Conservation (phyloP, 2,329 filamentous ascomycete genomes). For the Stagonosporopsis tanaceti region DNA sequence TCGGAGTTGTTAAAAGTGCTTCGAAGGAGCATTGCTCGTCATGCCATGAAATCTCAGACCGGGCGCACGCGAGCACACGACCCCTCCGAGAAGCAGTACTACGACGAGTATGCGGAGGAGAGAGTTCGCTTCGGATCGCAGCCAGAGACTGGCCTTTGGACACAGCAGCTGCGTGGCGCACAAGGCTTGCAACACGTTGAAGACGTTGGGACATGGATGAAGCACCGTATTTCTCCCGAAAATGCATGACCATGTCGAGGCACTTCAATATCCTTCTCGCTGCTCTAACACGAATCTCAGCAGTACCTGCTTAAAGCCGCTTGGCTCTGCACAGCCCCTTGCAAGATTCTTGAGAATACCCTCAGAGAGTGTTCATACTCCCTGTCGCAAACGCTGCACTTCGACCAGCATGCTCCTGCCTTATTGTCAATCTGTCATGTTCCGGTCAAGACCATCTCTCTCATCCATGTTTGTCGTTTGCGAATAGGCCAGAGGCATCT, state of each 20-base stretch:
- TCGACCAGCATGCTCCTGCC: too few species aligned
- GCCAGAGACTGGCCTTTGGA: slow-evolving; percentile 40
- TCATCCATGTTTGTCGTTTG: too few species aligned
- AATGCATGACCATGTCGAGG: not conserved
- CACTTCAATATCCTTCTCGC: not conserved
- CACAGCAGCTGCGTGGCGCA: slow-evolving; percentile 15
- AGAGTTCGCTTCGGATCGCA: slow-evolving; percentile 27
- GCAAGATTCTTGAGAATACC: too few species aligned
- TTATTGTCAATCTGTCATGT: too few species aligned
- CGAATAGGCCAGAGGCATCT: too few species aligned
- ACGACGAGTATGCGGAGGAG: slow-evolving; percentile 36
- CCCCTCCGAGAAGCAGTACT: slow-evolving; percentile 36
- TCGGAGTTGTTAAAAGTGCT: slow-evolving; percentile 52
- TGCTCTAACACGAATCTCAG: too few species aligned
- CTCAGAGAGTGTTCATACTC: too few species aligned
- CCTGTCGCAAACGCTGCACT: too few species aligned
- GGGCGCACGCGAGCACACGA: slow-evolving; percentile 37
- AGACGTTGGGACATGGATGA: slow-evolving; percentile 40
- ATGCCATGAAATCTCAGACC: slow-evolving; percentile 35
- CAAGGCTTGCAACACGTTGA: slow-evolving; percentile 25
- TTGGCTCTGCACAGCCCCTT: too few species aligned
- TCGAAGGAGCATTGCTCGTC: slow-evolving; percentile 50
- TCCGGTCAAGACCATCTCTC: too few species aligned
- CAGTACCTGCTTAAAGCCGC: too few species aligned
- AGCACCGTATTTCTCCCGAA: slow-evolving; percentile 15